Conservation (phyloP, 2,329 filamentous ascomycete genomes). For the Pseudogymnoascus sp. region DNA sequence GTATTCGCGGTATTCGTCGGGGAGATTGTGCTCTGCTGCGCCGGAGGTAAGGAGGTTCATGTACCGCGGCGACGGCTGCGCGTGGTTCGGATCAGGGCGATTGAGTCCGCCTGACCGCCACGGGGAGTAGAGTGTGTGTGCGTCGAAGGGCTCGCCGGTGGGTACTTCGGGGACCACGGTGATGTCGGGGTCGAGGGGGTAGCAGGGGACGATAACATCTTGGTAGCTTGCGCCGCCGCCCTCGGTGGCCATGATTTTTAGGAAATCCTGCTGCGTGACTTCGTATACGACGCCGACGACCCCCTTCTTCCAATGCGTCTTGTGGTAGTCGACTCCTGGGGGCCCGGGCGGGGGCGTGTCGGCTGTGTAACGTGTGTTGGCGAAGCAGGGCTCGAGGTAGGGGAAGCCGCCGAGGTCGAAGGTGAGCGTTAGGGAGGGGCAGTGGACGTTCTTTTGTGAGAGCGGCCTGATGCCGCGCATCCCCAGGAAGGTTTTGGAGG, state of each 20-base stretch:
- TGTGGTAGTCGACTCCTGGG: constrained; percentile 35
- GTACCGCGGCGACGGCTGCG: constrained; percentile 79
- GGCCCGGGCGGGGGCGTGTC: constrained; percentile 24
- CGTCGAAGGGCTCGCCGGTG: constrained; percentile 61
- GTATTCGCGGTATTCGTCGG: constrained; percentile 68
- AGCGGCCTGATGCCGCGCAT: constrained; percentile 72
- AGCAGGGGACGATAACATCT: constrained; percentile 74
- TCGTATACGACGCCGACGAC: constrained; percentile 94
- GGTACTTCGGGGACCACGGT: constrained; percentile 59
- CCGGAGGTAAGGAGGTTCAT: constrained; percentile 73
- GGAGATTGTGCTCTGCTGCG: constrained; percentile 72
- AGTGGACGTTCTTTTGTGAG: constrained; percentile 72
- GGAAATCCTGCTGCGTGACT: constrained; percentile 75
- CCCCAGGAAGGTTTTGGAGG: constrained; percentile 70
- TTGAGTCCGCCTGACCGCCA: constrained; percentile 17
- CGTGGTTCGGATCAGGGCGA: constrained; percentile 64
- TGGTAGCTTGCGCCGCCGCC: constrained; percentile 80
- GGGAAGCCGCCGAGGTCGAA: constrained; percentile 84
- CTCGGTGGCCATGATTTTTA: constrained; percentile 82
- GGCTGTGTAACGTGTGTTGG: constrained; percentile 61
- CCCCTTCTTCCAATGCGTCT: constrained; percentile 67
- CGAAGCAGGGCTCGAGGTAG: constrained; percentile 87
- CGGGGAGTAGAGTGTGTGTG: constrained; percentile 77
- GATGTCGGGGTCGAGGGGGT: constrained; percentile 53
- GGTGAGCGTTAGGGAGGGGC: constrained; percentile 68